Base-by-base conservation (phyloP, 495 filamentous ascomycete genomes). In the Halenospora varia region DNA sequence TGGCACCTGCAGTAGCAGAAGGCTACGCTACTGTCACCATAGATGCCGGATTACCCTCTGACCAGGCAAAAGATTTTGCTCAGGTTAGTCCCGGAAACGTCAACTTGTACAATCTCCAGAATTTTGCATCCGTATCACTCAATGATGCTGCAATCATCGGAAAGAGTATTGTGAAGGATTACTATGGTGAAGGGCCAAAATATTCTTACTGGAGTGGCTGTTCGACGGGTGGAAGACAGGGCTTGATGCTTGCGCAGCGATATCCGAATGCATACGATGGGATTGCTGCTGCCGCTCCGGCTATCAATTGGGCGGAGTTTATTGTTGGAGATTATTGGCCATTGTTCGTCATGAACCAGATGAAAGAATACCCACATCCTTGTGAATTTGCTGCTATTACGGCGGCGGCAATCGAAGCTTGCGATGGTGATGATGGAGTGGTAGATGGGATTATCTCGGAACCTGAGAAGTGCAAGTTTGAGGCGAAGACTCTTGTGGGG, bases 201-300 rank as follows among this genome's bases (percentile, higher is more conserved):
- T 76, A 66, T 56, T 75, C 73, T 10, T 79, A 77, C 59, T 79
- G 62, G 55, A 76, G 62, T 55, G 74, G 76, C 4, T 79, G 75
- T 53, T 76, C 73, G 11, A 71, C 69, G 56, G 75, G 73, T 17
- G 75, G 76, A 10, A 67, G 75, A 0, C 72, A 76, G 50, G 76
- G 75, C 9, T 17, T 75, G n/a, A 63, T 68, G 58, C 42, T 74
- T 8, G 74, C 76, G 2, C 75, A 77, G 56, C 63, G 67, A n/a
- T 74, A 74, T 59, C 75, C 75, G 2, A 51, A 53, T 0, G 67
- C 65, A 1, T 79, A 67, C 56, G 73, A 76, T 45, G 72, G 74
- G 0, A 76, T 75, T 53, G 62, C 70, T 42, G 74, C 73, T 2
- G 68, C 59, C 44, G 65, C 74, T 1, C 67, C 71, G 22, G 69